Percentiles rank a stretch among this genome's conserved stretches.
Evolutionary conservation across 768 basidiomycete genomes (phyloP).

Genomic region (Coprinellus aureogranulatus): DNA sequence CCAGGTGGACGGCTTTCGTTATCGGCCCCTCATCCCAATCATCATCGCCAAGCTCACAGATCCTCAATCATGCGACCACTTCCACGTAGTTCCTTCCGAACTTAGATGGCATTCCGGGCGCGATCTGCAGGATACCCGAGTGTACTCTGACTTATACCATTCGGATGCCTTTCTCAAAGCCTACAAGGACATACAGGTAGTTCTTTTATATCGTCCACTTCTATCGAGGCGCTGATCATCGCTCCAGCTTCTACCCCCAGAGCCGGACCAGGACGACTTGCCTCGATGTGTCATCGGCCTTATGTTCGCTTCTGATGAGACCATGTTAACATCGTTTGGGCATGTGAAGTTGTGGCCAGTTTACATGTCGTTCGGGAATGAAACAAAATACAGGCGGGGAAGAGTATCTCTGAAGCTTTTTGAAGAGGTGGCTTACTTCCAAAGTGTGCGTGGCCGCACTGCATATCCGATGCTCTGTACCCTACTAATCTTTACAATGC

Average conservation of each 20-base stretch:
- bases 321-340: conserved; percentile 32
- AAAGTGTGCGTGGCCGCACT: background rate
- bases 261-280: conserved; percentile 8
- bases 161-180: conserved; percentile 29
- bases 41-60: conserved; percentile 21
- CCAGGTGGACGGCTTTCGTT: conserved; percentile 23
- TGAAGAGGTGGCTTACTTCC: conserved; percentile 16
- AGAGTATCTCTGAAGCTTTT: conserved; percentile 22
- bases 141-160: conserved; percentile 28
- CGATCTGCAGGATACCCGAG: conserved; percentile 8
- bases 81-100: conserved; percentile 28
- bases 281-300: conserved; percentile 18
- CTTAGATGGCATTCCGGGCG: background rate
- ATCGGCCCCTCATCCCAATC: conserved; percentile 21
- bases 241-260: background rate
- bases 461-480: too few relatives aligned
- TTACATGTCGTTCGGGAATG: conserved; percentile 32
- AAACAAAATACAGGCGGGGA: conserved; percentile 34
- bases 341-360: conserved; percentile 30
- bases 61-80: conserved; percentile 10
- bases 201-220: background rate
- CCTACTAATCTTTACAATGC: too few relatives aligned
- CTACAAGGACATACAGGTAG: conserved; percentile 21
- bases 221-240: background rate
- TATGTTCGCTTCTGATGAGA: conserved; percentile 32